A percentile compares a stretch with the other conserved stretches of the same genome.
These are phyloP conservation scores for Xylariales sp. DNA, from an alignment of 2,329 filamentous ascomycete genomes.

Conservation along the genomic window DNA sequence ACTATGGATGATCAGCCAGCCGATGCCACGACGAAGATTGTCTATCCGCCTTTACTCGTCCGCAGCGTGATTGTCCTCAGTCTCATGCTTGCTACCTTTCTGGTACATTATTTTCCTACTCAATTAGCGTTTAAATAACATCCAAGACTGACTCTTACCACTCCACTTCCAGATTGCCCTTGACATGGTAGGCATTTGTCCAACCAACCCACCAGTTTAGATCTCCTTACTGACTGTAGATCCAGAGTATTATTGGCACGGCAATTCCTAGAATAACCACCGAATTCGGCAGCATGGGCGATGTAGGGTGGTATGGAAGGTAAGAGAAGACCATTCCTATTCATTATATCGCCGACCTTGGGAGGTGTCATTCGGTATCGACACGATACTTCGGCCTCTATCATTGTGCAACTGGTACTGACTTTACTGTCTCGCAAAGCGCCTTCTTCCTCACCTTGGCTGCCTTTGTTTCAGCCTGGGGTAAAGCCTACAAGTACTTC, in stretches of 20 bases:
- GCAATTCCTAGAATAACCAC: slow-evolving; percentile 27
- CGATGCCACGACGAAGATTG: no score
- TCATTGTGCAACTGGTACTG: background rate
- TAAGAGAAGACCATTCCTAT: no score
- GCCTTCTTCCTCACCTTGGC: slow-evolving; percentile 28
- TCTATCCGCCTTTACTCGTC: background rate
- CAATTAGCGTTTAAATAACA: background rate
- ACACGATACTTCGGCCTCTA: no score
- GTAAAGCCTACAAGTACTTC: slow-evolving; percentile 27
- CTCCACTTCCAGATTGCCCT: background rate
- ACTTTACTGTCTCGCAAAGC: slow-evolving; percentile 10
- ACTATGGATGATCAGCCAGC: no score
- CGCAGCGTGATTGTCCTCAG: background rate
- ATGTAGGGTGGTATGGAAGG: slow-evolving; percentile 36
- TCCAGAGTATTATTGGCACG: slow-evolving; percentile 25
- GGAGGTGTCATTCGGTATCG: no score
- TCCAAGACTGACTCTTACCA: no score
- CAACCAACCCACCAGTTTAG: background rate
- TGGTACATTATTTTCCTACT: background rate
- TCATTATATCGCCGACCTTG: no score
- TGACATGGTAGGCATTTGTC: background rate
- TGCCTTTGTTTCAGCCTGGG: slow-evolving; percentile 22
- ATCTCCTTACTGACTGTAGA: background rate
- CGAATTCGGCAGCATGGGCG: slow-evolving; percentile 27
- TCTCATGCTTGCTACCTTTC: background rate